These are phyloP conservation scores for Coniella vitis DNA, from an alignment of 2,329 filamentous ascomycete species.

Conservation along the genomic window DNA sequence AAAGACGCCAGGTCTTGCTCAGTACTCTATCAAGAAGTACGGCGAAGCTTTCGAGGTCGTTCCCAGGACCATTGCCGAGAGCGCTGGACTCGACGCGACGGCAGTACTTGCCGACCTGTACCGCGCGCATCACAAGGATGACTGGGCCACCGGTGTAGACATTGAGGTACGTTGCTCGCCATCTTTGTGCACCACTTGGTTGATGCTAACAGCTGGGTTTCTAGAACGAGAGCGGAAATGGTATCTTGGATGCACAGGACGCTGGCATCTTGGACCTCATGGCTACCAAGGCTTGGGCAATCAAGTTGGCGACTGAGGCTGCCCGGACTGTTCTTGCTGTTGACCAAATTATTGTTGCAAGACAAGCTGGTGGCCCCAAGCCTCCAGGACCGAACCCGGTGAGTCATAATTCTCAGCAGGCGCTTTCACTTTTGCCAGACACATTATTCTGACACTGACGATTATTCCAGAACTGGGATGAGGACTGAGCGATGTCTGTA, in stretches of 20 bases:
- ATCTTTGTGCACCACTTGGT: not conserved
- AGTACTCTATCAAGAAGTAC: constrained; percentile 97
- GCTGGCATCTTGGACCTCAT: constrained; percentile 89
- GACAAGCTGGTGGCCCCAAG: constrained; percentile 95
- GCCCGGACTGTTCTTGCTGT: constrained; percentile 91
- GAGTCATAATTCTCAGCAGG: constrained; percentile 33
- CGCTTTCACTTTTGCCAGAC: constrained; percentile 21
- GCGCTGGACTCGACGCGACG: constrained; percentile 92
- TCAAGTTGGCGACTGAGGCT: constrained; percentile 92
- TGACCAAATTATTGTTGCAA: constrained; percentile 97
- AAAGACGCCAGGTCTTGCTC: constrained; percentile 83
- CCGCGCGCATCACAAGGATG: constrained; percentile 81
- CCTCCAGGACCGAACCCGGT: constrained; percentile 85
- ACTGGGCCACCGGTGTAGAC: constrained; percentile 90
- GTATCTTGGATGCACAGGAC: constrained; percentile 77
- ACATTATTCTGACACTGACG: constrained; percentile 22
- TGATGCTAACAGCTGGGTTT: constrained; percentile 19
- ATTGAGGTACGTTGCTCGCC: constrained; percentile 56
- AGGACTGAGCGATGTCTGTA: constrained; percentile 39
- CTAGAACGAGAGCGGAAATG: constrained; percentile 68
- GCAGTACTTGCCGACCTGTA: constrained; percentile 90
- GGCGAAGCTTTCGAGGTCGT: constrained; percentile 97
- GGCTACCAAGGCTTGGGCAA: constrained; percentile 91
- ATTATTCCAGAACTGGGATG: constrained; percentile 50
- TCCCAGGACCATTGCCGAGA: constrained; percentile 88